These are phyloP conservation scores for Dactylonectria macrodidyma DNA, from an alignment of 2,329 filamentous ascomycete genomes.

Conservation along the genomic window DNA sequence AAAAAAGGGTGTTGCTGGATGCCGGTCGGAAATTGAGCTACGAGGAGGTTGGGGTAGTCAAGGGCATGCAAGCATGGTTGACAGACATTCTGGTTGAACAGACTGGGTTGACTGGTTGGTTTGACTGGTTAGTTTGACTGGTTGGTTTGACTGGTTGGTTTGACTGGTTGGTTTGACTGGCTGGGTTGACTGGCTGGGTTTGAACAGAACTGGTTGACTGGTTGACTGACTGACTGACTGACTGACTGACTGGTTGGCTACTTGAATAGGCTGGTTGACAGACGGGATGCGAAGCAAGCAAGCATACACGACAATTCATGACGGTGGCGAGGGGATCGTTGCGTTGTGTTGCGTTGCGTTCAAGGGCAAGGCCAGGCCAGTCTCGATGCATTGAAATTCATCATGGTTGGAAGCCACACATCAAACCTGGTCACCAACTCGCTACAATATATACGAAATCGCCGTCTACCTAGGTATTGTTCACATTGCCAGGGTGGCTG, in stretches of 20 bases:
- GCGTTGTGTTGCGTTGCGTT: conserved; percentile 6
- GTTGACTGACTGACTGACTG: too few relatives aligned
- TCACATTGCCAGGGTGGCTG: conserved; percentile 17
- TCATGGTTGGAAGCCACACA: conserved; percentile 27
- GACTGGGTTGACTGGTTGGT: too few relatives aligned
- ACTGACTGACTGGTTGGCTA: too few relatives aligned
- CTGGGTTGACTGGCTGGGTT: too few relatives aligned
- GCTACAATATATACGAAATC: conserved; percentile 24
- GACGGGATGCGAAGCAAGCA: background rate
- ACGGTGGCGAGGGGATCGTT: conserved; percentile 20
- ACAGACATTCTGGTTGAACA: background rate
- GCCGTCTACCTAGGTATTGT: conserved; percentile 17
- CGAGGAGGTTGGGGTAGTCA: conserved; percentile 9
- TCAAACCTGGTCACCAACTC: conserved; percentile 16
- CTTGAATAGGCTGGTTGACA: background rate
- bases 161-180: too few relatives aligned
- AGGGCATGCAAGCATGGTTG: background rate
- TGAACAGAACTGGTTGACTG: too few relatives aligned
- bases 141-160: too few relatives aligned
- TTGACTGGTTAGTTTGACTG: too few relatives aligned
- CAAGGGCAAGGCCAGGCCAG: conserved; percentile 8
- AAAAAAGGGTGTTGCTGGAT: conserved; percentile 8
- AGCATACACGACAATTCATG: conserved; percentile 15
- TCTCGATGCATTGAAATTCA: conserved; percentile 24
- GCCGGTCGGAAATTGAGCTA: conserved; percentile 11